phyloP scores from a whole-genome alignment of 2,329 filamentous ascomycete species.

The Neofusicoccum parvum region DNA sequence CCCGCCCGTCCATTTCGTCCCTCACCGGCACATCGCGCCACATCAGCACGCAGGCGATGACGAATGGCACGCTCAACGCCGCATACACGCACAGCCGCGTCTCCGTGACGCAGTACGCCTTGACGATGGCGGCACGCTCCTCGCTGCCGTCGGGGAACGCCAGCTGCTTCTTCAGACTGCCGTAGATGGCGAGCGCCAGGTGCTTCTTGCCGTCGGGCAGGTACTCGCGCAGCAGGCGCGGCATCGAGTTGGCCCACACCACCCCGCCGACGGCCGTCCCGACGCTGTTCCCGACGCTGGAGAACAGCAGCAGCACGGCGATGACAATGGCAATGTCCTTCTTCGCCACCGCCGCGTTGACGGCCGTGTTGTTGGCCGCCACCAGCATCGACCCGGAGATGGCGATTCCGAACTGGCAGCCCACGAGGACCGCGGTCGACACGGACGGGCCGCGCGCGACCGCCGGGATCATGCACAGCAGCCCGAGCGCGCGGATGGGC shows the following conservation, averaged over 20 bases:
- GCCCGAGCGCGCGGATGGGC: slow-evolving; percentile 30
- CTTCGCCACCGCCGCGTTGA: slow-evolving; percentile 40
- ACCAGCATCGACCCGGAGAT: slow-evolving; percentile 33
- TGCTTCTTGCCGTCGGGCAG: slow-evolving; percentile 48
- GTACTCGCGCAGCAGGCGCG: slow-evolving; percentile 45
- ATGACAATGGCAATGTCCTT: slow-evolving; percentile 64
- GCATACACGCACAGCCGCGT: slow-evolving; percentile 41
- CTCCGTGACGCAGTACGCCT: slow-evolving; percentile 34
- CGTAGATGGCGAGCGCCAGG: slow-evolving; percentile 50
- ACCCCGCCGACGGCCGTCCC: slow-evolving; percentile 57
- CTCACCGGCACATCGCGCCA: slow-evolving; percentile 5
- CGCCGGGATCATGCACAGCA: slow-evolving; percentile 34
- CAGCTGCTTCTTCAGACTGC: slow-evolving; percentile 56
- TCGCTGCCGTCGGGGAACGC: slow-evolving; percentile 53
- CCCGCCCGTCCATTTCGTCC: background rate
- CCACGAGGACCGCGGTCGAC: slow-evolving; percentile 31
- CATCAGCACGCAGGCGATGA: background rate
- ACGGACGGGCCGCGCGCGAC: slow-evolving; percentile 32
- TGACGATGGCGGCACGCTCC: slow-evolving; percentile 44
- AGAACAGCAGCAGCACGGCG: slow-evolving; percentile 61
- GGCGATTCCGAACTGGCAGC: slow-evolving; percentile 36
- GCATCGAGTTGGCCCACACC: slow-evolving; percentile 63
- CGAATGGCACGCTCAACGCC: slow-evolving; percentile 29
- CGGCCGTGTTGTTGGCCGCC: slow-evolving; percentile 21
- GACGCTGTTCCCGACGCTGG: slow-evolving; percentile 53